These are phyloP conservation scores for Alnus rubra DNA, from an alignment of 306 rosid species.

Conservation along the genomic window DNA sequence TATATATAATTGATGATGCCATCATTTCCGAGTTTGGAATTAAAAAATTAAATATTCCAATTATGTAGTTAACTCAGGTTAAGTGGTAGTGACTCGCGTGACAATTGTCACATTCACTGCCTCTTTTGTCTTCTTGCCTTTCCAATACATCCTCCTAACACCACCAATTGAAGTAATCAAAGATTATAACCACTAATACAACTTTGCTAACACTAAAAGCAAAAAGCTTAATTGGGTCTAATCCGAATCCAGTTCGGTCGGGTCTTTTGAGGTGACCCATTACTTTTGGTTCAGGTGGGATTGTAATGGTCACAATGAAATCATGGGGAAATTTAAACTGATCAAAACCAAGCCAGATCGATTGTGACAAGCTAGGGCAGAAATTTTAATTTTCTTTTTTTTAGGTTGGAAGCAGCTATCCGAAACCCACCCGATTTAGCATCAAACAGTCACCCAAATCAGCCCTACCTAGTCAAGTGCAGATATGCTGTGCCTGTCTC, in stretches of 20 bases:
- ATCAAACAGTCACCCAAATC: neutral
- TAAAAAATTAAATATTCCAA: neutral
- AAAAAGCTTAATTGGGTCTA: neutral
- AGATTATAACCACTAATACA: too few relatives aligned
- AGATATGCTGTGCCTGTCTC: slow-evolving; percentile 2
- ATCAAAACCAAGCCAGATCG: neutral
- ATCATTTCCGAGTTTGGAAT: neutral
- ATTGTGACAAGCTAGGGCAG: neutral
- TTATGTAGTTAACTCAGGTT: neutral
- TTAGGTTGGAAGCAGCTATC: slow-evolving; percentile 14
- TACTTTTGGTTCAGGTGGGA: neutral
- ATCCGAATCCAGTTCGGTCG: neutral
- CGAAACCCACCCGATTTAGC: neutral
- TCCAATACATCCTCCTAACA: too few relatives aligned
- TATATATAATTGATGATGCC: too few relatives aligned
- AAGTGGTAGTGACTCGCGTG: neutral
- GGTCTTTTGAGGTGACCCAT: neutral
- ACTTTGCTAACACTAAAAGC: too few relatives aligned
- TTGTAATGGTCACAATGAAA: neutral
- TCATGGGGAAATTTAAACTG: neutral
- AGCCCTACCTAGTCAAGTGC: neutral
- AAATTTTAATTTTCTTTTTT: neutral
- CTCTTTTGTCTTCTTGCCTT: neutral
- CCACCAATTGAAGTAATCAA: too few relatives aligned
- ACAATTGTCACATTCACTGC: neutral